Evolutionary conservation across 129 eudicot genomes (phyloP), one percentile per base, ranked within the genome.

Genomic region (Arctium lappa): DNA sequence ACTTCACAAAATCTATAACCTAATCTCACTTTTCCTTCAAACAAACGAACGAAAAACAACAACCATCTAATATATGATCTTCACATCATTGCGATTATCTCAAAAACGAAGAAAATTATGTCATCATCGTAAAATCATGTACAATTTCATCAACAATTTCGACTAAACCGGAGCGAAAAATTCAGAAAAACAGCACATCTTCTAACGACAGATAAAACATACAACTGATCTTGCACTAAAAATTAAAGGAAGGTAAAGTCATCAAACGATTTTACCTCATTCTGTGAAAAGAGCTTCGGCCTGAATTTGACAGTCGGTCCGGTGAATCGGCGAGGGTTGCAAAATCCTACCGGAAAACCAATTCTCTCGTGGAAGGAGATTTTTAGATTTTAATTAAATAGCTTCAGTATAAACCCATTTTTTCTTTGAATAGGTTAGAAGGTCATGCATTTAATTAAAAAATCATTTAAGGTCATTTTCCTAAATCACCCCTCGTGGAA

Each of bases 221-320:
- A 32, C 73, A 6, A 5, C 22, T 69, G 56, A 11, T 80, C 3
- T 80, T 36, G 31, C 69, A 46, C 50, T 33, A 10, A 60, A 60
- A 60, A 29, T 1, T 16, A 16, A 33, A n/a, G 9, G 37, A 56
- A 34, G 22, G 13, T 16, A 5, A n/a, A 10, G n/a, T 9, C 27
- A 36, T 32, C 62, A 6, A 37, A 39, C 66, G 66, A 39, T 29
- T 78, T 80, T 73, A 81, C 85, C 85, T 73, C 44, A 60, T 81
- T 60, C 38, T 81, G 65, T 3, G 4, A 68, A 39, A 36, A 60
- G 29, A n/a, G 2, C 27, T 16, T 60, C 13, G 29, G 29, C 9
- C 68, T 15, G 22, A 60, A 60, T 50, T 72, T 56, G 84, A 56
- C 40, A 37, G 50, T 50, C 77, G 69, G 44, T 76, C 76, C 66